phyloP scores from a whole-genome alignment of 1,284 basidiomycete species.

The Earliella scabrosa region DNA sequence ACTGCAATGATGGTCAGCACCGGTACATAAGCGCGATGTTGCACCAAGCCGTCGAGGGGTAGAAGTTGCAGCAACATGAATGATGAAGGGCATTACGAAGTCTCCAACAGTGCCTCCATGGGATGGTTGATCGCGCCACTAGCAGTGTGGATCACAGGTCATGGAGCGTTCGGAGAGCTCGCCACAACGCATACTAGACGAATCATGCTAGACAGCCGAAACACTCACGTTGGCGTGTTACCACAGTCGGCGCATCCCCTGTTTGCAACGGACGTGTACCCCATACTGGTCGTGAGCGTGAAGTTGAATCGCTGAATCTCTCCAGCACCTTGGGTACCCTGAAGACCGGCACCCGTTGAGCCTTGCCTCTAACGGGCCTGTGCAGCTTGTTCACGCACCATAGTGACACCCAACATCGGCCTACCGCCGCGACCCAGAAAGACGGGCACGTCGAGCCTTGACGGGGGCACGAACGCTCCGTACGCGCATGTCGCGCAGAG shows the following conservation, averaged over 20 bases:
- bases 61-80: too few relatives aligned
- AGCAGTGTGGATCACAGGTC: too few relatives aligned
- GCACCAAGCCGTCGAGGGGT: too few relatives aligned
- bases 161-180: too few relatives aligned
- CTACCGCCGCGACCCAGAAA: slow-evolving; percentile 26
- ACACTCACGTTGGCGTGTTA: slow-evolving; percentile 34
- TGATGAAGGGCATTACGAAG: too few relatives aligned
- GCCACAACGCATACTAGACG: too few relatives aligned
- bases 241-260: slow-evolving; percentile 36
- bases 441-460: slow-evolving; percentile 20
- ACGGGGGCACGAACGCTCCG: slow-evolving; percentile 14
- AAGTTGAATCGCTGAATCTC: slow-evolving; percentile 42
- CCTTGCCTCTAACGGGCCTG: too few relatives aligned
- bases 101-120: too few relatives aligned
- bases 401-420: slow-evolving; percentile 24
- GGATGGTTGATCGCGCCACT: too few relatives aligned
- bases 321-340: slow-evolving; percentile 25
- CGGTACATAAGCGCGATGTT: neutral
- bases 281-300: slow-evolving; percentile 43
- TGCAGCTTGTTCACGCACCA: slow-evolving; percentile 19
- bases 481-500: slow-evolving; percentile 15
- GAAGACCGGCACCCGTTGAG: too few relatives aligned
- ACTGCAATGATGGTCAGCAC: slow-evolving; percentile 21
- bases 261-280: slow-evolving; percentile 41
- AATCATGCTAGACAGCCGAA: neutral